These are phyloP conservation scores for Triadica sebifera DNA, from an alignment of 345 rosid species.

Conservation along the genomic window DNA sequence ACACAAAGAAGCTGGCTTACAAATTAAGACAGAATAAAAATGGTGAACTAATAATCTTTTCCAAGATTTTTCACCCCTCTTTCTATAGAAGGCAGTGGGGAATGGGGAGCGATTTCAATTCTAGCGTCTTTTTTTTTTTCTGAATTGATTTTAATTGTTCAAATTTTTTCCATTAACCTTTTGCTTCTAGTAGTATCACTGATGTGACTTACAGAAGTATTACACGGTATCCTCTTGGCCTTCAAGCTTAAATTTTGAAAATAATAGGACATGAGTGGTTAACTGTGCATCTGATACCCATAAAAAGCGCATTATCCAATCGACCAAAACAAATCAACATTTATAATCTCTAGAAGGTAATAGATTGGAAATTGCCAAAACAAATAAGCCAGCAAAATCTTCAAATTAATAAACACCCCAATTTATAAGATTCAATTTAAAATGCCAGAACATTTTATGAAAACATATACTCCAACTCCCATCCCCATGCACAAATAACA, in stretches of 20 bases:
- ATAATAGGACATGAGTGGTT: too few species aligned
- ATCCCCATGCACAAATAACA: neutral
- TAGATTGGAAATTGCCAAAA: neutral
- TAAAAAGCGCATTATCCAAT: too few species aligned
- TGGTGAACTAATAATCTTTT: neutral
- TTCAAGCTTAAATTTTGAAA: too few species aligned
- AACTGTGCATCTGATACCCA: too few species aligned
- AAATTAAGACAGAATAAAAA: neutral
- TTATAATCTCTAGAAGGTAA: too few species aligned
- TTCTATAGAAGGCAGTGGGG: neutral
- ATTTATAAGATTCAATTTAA: too few species aligned
- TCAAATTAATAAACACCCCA: neutral
- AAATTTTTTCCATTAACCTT: neutral
- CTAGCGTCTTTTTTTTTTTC: neutral
- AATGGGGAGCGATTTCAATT: neutral
- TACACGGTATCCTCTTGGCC: too few species aligned
- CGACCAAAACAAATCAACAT: too few species aligned
- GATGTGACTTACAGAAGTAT: neutral
- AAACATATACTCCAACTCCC: neutral
- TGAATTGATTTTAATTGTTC: neutral
- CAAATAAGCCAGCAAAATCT: neutral
- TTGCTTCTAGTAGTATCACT: neutral
- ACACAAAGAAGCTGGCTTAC: neutral
- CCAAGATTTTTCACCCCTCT: neutral
- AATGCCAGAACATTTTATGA: neutral